Base-by-base conservation (phyloP, 257 asterid species). In the Paraleonurus japonicus region DNA sequence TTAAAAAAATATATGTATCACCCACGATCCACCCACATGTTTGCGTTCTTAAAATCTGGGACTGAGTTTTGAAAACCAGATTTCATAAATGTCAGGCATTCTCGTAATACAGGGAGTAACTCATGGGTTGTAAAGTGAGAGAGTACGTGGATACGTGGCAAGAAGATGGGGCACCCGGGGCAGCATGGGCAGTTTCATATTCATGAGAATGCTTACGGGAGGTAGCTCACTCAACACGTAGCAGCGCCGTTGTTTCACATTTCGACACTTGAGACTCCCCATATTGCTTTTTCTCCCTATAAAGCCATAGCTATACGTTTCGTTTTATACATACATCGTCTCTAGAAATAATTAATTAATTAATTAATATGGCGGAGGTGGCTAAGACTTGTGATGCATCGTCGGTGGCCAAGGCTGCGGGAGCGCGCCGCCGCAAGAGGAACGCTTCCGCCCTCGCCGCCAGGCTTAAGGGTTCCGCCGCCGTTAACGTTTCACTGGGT, bases 131-230 rank as follows among this genome's bases (percentile, higher is more conserved):
- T n/a, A 53, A 22, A 53, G n/a, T 3, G 51, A 62, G 13, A 39
- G 26, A 9, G 59, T 67, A 66, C 22, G 54, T 41, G 67, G 67
- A 69, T 72, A 76, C 73, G 74, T 71, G 81, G 60, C 81, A 62
- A 39, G 43, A 20, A 53, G 76, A 32, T 10, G 9, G 53, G 70
- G 24, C 7, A 28, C 16, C 2, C 16, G 4, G 48, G 48, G 48
- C 16, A 41, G 48, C 1, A n/a, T 37, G 72, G 72, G 72, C 72
- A 54, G 26, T n/a, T 6, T 3, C n/a, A 22, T 60, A 47, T 11
- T 57, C 17, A 12, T 57, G 60, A 17, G 48, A 41, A 41, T 11
- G 16, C 48, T 11, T 11, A 41, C 5, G 48, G 2, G n/a, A 11
- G 15, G 51, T 3, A 26, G 15, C 54, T 35, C 33, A 22, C 39